Evolutionary conservation across 164 flowering plant genomes (phyloP), one percentile per base, ranked within the genome.

Genomic region (Protea cynaroides): DNA sequence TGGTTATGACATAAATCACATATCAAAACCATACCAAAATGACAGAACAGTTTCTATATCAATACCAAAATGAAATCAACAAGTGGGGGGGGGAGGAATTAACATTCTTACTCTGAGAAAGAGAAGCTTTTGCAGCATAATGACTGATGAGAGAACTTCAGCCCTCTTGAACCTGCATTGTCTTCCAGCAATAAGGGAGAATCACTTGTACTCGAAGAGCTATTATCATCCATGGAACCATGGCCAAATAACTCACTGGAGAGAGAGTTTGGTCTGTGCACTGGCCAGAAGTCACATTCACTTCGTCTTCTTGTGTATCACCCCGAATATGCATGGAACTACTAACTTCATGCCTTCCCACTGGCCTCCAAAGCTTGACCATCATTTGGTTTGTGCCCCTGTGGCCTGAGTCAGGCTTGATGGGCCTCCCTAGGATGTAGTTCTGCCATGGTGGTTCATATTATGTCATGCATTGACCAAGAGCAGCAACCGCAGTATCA

Each of bases 301-400:
- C 56, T 44, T 75, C 78, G 8, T 59, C 61, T 51, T 72, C 78
- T 64, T 63, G 63, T 47, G 51, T n/a, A 21, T 75, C 69, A 47
- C 69, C 69, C 60, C 74, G 74, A 58, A 51, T 69, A 22, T 62
- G 64, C 12, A 24, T 25, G 21, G 69, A 10, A 57, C n/a, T 71
- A 59, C 71, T 75, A 34, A 61, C 56, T 66, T 75, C 89, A 50
- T 76, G 72, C 63, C 75, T 71, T 43, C 84, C 81, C 40, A 86
- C 85, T 36, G 80, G 88, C 73, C 86, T 81, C 89, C 94, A 86
- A 25, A 64, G 77, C 80, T 79, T 86, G 44, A 63, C 69, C 36
- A 70, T 68, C 44, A 78, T 69, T 14, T 67, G 65, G 44, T 61
- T 76, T 11, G 51, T 52, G 18, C 74, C 70, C 65, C 69, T 55